Percentiles rank a stretch among this genome's conserved stretches.
phyloP scores from a whole-genome alignment of 306 rosid genomes.

The Carpinus viminea region DNA sequence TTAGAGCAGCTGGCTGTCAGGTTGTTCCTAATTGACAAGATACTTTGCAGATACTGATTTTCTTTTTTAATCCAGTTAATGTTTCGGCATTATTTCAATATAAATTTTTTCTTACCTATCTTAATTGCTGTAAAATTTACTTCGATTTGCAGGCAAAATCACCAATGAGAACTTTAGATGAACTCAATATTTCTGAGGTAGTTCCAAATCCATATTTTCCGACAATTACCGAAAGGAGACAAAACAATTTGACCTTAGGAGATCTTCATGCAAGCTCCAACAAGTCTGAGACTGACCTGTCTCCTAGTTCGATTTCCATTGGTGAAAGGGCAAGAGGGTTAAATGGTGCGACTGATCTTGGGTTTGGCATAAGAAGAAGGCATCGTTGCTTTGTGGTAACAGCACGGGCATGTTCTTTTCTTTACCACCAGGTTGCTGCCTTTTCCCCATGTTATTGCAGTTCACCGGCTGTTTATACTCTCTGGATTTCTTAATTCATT shows the following conservation, averaged over 20 bases:
- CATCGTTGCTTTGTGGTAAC: conserved; percentile 77
- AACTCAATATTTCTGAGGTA: conserved; percentile 67
- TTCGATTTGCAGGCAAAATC: conserved; percentile 75
- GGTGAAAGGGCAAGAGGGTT: conserved; percentile 23
- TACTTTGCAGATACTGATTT: background rate
- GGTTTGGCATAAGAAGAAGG: conserved; percentile 71
- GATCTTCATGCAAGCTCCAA: conserved; percentile 26
- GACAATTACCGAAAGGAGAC: conserved; percentile 55
- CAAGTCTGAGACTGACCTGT: conserved; percentile 32
- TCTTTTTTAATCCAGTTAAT: background rate
- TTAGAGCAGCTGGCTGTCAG: conserved; percentile 96
- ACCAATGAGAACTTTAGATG: conserved; percentile 87
- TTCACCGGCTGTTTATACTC: conserved; percentile 8
- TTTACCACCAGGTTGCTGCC: conserved; percentile 86
- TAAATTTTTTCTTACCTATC: background rate
- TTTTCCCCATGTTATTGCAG: background rate
- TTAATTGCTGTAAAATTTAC: conserved; percentile 5
- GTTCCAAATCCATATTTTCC: conserved; percentile 72
- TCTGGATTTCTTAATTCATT: background rate
- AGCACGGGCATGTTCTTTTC: conserved; percentile 82
- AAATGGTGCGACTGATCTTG: conserved; percentile 36
- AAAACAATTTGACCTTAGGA: conserved; percentile 28
- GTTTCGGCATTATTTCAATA: background rate
- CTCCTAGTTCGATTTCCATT: conserved; percentile 28
- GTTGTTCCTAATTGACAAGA: conserved; percentile 41